Percentiles rank a stretch among this genome's conserved stretches.
Evolutionary conservation across 495 filamentous ascomycete species (phyloP).

Genomic region (Penicillium nucicola): DNA sequence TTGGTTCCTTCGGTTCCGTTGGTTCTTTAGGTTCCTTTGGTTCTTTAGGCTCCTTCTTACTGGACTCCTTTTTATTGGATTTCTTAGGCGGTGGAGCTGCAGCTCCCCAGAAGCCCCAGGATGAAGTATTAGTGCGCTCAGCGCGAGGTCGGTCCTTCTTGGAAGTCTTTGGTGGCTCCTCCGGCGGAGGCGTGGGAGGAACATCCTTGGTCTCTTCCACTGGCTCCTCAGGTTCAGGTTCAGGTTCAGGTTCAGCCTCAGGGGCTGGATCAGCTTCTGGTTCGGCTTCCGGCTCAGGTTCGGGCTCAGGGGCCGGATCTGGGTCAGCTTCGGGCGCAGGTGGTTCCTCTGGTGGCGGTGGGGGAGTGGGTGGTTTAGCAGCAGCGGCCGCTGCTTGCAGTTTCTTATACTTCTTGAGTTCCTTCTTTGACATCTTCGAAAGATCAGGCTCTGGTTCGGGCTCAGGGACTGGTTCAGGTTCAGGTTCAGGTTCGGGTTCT

Average conservation of each 20-base stretch:
- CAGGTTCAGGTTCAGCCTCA: background rate
- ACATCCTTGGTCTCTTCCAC: conserved; percentile 24
- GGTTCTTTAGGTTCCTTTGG: conserved; percentile 29
- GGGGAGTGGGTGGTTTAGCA: conserved; percentile 65
- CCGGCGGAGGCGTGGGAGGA: conserved; percentile 54
- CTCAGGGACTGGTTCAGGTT: conserved; percentile 18
- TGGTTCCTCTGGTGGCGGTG: conserved; percentile 39
- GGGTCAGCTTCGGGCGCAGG: conserved; percentile 12
- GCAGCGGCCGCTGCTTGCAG: conserved; percentile 48
- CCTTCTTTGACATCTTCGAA: conserved; percentile 28
- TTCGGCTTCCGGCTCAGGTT: conserved; percentile 3
- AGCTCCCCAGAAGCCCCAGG: conserved; percentile 60
- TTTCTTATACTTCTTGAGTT: conserved; percentile 34
- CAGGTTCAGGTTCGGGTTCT: conserved; percentile 15
- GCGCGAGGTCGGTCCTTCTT: conserved; percentile 60
- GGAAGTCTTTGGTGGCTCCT: conserved; percentile 40
- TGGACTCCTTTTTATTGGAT: conserved; percentile 41
- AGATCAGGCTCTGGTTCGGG: conserved; percentile 29
- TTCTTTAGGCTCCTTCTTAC: conserved; percentile 33
- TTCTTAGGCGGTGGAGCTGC: conserved; percentile 50
- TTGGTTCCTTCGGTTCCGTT: conserved; percentile 27
- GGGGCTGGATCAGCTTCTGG: conserved; percentile 5
- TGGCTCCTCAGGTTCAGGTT: conserved; percentile 13
- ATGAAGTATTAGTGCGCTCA: conserved; percentile 45
- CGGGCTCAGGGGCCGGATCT: conserved; percentile 17